A percentile compares a stretch with the other conserved stretches of the same genome.
Evolutionary conservation across 495 filamentous ascomycete species (phyloP).

Genomic region (Lasiosphaeris hirsuta): DNA sequence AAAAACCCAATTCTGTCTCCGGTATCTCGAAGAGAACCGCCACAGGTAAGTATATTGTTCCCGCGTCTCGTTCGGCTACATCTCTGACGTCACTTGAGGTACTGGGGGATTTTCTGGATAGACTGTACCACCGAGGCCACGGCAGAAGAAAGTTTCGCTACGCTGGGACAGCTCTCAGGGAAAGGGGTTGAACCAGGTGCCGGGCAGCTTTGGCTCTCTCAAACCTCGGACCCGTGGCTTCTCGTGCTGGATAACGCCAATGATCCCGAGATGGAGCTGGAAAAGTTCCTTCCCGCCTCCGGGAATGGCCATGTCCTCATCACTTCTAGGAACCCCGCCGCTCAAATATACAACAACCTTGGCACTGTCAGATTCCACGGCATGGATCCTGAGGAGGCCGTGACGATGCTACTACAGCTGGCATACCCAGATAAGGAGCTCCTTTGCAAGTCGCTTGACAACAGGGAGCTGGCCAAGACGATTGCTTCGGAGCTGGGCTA

Average conservation of each 20-base stretch:
- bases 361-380: constrained; percentile 4
- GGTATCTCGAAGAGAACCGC: constrained; percentile 2
- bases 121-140: constrained; percentile 7
- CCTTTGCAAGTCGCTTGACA: background rate
- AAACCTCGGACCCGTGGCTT: constrained; percentile 4
- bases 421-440: constrained; percentile 6
- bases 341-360: background rate
- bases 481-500: constrained; percentile 6
- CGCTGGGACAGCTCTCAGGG: constrained; percentile 1
- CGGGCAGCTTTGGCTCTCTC: constrained; percentile 5
- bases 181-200: constrained; percentile 2
- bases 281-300: constrained; percentile 3
- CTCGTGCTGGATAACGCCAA: constrained; percentile 5
- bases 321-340: constrained; percentile 5
- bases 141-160: constrained; percentile 3
- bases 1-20: constrained; percentile 5
- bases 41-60: background rate
- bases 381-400: constrained; percentile 8
- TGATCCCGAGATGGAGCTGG: constrained; percentile 3
- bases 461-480: background rate
- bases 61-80: background rate
- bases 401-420: constrained; percentile 3
- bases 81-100: background rate
- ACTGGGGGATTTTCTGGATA: constrained; percentile 6
- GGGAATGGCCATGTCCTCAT: constrained; percentile 2